phyloP scores from a whole-genome alignment of 441 rosid species.

The Erodium moschatum region DNA sequence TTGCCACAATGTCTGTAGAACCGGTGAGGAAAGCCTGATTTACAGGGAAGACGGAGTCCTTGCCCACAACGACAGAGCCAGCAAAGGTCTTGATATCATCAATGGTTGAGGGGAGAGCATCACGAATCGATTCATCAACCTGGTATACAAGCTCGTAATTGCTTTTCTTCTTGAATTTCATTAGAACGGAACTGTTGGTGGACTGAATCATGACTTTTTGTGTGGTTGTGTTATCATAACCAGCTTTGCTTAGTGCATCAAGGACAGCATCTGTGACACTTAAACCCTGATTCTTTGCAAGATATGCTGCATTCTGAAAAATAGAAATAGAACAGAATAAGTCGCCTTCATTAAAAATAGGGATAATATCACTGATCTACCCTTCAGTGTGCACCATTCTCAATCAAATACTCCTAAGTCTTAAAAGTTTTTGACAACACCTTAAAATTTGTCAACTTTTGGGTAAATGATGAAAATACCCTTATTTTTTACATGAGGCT shows the following conservation, averaged over 20 bases:
- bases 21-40: constrained; percentile 9
- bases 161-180: constrained; percentile 29
- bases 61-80: constrained; percentile 29
- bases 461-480: too few species aligned
- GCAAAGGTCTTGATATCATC: constrained; percentile 42
- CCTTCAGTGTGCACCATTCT: too few species aligned
- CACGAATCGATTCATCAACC: constrained; percentile 33
- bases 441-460: too few species aligned
- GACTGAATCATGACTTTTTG: constrained; percentile 38
- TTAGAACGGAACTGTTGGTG: constrained; percentile 38
- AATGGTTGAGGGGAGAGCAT: constrained; percentile 28
- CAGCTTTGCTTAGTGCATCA: constrained; percentile 30
- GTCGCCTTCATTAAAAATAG: too few species aligned
- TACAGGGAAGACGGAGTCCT: constrained; percentile 30
- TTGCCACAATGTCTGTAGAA: constrained; percentile 22
- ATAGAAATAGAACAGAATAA: not conserved
- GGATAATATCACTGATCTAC: too few species aligned
- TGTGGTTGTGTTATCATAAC: constrained; percentile 19
- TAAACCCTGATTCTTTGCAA: constrained; percentile 31
- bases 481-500: too few species aligned
- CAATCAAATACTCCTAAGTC: too few species aligned
- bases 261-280: constrained; percentile 34
- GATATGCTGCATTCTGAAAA: constrained; percentile 42
- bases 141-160: constrained; percentile 32
- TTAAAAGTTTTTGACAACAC: too few species aligned